Conservation (phyloP, 2,329 filamentous ascomycete species). For the Clonostachys rhizophaga region DNA sequence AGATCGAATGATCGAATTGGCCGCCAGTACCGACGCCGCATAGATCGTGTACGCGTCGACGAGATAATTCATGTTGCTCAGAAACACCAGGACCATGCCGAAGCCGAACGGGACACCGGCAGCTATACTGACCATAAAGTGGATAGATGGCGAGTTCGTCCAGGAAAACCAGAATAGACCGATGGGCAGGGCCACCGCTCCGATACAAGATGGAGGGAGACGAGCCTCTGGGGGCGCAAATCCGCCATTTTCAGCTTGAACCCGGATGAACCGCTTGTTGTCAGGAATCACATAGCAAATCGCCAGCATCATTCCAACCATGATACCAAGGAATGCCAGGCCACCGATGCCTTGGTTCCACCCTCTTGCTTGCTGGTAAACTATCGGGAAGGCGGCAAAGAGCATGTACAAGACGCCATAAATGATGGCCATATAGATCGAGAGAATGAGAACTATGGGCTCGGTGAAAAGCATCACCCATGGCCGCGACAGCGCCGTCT, state of each 20-base stretch:
- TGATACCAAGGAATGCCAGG: constrained; percentile 54
- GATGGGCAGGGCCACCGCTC: constrained; percentile 45
- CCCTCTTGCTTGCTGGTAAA: constrained; percentile 46
- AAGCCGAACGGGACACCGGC: constrained; percentile 40
- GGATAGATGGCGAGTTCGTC: constrained; percentile 46
- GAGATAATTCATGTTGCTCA: constrained; percentile 54
- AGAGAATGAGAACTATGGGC: constrained; percentile 55
- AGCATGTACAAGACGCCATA: constrained; percentile 44
- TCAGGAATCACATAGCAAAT: constrained; percentile 37
- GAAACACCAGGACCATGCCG: constrained; percentile 56
- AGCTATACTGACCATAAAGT: constrained; percentile 42
- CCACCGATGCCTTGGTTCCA: constrained; percentile 47
- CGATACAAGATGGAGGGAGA: constrained; percentile 48
- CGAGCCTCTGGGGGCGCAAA: constrained; percentile 43
- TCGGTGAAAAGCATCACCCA: constrained; percentile 57
- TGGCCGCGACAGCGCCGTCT: constrained; percentile 48
- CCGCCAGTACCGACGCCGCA: constrained; percentile 64
- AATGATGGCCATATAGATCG: constrained; percentile 52
- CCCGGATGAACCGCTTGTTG: constrained; percentile 37
- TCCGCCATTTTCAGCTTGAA: constrained; percentile 3
- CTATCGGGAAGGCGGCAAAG: constrained; percentile 44
- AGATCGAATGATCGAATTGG: constrained; percentile 62
- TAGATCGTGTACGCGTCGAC: constrained; percentile 65
- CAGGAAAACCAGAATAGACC: constrained; percentile 58
- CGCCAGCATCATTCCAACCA: constrained; percentile 51